A percentile compares a stretch with the other conserved stretches of the same genome.
Evolutionary conservation across 2,329 filamentous ascomycete genomes (phyloP).

Genomic region (Arthroderma uncinatum): DNA sequence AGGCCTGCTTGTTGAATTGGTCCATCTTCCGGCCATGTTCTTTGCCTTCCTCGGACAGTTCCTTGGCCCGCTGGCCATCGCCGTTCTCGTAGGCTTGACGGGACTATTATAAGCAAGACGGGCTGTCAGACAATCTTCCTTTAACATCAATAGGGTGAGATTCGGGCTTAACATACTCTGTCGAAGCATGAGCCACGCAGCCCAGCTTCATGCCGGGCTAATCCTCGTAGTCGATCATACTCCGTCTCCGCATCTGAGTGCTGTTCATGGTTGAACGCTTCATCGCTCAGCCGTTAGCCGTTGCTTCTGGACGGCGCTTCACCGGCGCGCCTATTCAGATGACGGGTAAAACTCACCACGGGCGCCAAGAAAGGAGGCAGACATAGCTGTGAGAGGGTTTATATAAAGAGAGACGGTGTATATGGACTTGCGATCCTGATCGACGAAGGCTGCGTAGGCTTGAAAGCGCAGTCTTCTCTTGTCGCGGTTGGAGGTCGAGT

Average conservation of each 20-base stretch:
- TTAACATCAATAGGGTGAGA: slow-evolving; percentile 9
- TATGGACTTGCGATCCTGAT: not conserved
- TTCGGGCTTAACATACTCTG: slow-evolving; percentile 39
- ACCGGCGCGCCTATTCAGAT: not conserved
- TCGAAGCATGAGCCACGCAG: slow-evolving; percentile 72
- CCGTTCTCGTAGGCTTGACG: slow-evolving; percentile 72
- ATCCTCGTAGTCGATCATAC: slow-evolving; percentile 79
- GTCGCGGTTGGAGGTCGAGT: not conserved
- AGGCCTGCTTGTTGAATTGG: slow-evolving; percentile 79
- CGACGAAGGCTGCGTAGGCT: not conserved
- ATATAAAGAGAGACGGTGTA: too few relatives aligned
- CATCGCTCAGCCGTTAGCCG: not conserved
- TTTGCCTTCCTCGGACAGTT: slow-evolving; percentile 77
- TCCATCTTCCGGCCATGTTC: slow-evolving; percentile 73
- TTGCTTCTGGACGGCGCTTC: not conserved
- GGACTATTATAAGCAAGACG: slow-evolving; percentile 38
- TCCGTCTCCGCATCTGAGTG: slow-evolving; percentile 63
- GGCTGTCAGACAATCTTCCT: not conserved
- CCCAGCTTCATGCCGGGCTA: slow-evolving; percentile 67
- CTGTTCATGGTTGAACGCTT: slow-evolving; percentile 66
- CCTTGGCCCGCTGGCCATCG: slow-evolving; percentile 72
- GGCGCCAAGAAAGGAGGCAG: slow-evolving; percentile 30
- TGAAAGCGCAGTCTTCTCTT: not conserved
- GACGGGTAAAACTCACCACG: slow-evolving; percentile 23
- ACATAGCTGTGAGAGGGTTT: slow-evolving; percentile 22